These are phyloP conservation scores for Camptophora hylomeconis DNA, from an alignment of 2,329 filamentous ascomycete genomes.

Conservation along the genomic window DNA sequence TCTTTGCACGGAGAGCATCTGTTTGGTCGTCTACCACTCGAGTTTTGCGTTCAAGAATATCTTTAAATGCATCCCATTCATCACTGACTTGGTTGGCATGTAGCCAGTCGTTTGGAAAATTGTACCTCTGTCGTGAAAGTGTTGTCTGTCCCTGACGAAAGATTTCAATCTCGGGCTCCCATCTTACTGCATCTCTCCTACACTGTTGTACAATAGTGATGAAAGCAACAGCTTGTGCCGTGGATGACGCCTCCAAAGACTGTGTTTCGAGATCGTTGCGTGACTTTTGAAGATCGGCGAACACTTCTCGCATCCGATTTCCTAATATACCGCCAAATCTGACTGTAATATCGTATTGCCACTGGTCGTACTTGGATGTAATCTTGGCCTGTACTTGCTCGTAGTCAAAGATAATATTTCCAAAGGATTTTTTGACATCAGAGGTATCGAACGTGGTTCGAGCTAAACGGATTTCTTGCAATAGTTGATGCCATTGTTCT, in stretches of 20 bases:
- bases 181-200: constrained; percentile 82
- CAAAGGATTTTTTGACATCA: constrained; percentile 83
- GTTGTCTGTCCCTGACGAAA: constrained; percentile 95
- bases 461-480: constrained; percentile 95
- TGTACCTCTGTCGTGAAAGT: constrained; percentile 79
- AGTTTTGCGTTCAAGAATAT: constrained; percentile 79
- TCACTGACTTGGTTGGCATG: constrained; percentile 93
- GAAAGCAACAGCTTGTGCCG: constrained; percentile 92
- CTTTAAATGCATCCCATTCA: constrained; percentile 87
- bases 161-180: constrained; percentile 90
- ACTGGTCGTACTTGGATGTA: constrained; percentile 98
- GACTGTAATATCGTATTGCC: constrained; percentile 92
- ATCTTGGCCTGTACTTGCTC: constrained; percentile 98
- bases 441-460: constrained; percentile 95
- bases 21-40: constrained; percentile 96
- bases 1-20: constrained; percentile 88
- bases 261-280: constrained; percentile 82
- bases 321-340: constrained; percentile 88
- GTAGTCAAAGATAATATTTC: constrained; percentile 90
- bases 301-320: constrained; percentile 80
- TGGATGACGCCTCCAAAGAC: constrained; percentile 85
- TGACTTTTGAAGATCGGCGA: constrained; percentile 81
- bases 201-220: constrained; percentile 96
- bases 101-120: constrained; percentile 87
- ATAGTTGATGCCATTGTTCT: constrained; percentile 79